Base-by-base conservation (phyloP, 129 eudicot species). In the Erigeron canadensis region DNA sequence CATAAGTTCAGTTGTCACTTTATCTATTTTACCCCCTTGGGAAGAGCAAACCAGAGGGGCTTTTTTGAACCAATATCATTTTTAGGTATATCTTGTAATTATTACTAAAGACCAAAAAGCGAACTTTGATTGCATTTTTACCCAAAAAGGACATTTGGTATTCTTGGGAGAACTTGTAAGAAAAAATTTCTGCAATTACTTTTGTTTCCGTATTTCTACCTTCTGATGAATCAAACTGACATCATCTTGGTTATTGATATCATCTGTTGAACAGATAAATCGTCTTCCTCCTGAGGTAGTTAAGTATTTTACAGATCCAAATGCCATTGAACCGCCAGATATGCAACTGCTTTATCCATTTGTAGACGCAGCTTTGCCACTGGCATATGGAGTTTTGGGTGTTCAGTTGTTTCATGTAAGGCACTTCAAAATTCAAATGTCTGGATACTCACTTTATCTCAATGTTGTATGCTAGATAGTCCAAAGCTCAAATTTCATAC, bases 291-390 rank as follows among this genome's bases (percentile, higher is more conserved):
- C 96, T 2, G 99, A 95, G 85, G 87, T 90, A 7, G 96, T 90
- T 37, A 90, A 86, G 81, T 95, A 95, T 81, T 95, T 95, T 82
- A 95, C 99, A 71, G 99, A 95, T 81, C 99, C 99, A 22, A 66
- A 95, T 84, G 96, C 99, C 62, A 79, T 87, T 75, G 97, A 95
- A 51, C 96, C 97, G n/a, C 99, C 99, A 75, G 97, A 95, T 74
- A 90, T 95, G 99, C 89, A 84, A 78, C 86, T 86, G 55, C 80
- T 95, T 39, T 70, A 71, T 72, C 99, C 99, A 63, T 95, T 95
- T 67, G 99, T 95, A 77, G 99, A 95, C 10, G 81, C 99, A 63
- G 99, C 99, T 69, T 70, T 95, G 85, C 99, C 99, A 72, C 65
- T 95, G 39, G 97, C 99, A 60, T 95, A 95, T 83, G 99, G 97